These are phyloP conservation scores for Diplodia seriata DNA, from an alignment of 2,329 filamentous ascomycete genomes.

Conservation along the genomic window DNA sequence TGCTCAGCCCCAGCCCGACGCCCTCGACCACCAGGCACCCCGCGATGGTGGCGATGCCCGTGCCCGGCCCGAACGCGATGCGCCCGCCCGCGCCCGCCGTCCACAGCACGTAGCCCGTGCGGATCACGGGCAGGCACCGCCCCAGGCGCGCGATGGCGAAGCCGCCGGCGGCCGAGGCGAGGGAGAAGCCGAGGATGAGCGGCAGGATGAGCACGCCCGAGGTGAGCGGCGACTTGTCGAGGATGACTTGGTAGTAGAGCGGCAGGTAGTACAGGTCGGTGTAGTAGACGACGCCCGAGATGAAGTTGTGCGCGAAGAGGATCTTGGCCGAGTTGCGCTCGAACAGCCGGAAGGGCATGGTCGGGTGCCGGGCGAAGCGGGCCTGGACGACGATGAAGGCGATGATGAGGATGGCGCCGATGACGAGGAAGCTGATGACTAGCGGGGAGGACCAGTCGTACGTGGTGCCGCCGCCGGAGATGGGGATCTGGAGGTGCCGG, in stretches of 20 bases:
- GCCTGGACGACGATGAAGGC: conserved; percentile 63
- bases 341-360: conserved; percentile 69
- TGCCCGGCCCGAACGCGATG: conserved; percentile 57
- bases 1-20: conserved; percentile 60
- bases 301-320: conserved; percentile 65
- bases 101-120: conserved; percentile 57
- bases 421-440: conserved; percentile 64
- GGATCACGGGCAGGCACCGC: conserved; percentile 57
- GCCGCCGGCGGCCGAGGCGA: conserved; percentile 58
- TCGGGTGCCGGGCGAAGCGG: conserved; percentile 54
- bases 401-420: conserved; percentile 58
- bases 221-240: conserved; percentile 52
- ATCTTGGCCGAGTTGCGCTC: conserved; percentile 59
- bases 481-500: conserved; percentile 57
- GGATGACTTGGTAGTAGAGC: conserved; percentile 67
- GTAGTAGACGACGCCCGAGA: conserved; percentile 68
- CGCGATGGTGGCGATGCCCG: conserved; percentile 58
- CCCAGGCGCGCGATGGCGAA: conserved; percentile 60
- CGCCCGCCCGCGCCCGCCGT: conserved; percentile 62
- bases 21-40: conserved; percentile 50
- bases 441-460: conserved; percentile 64
- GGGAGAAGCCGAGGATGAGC: conserved; percentile 57
- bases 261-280: conserved; percentile 67
- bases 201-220: conserved; percentile 62
- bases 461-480: conserved; percentile 67